phyloP scores from a whole-genome alignment of 2,329 filamentous ascomycete genomes.

The Nothophoma quercina region DNA sequence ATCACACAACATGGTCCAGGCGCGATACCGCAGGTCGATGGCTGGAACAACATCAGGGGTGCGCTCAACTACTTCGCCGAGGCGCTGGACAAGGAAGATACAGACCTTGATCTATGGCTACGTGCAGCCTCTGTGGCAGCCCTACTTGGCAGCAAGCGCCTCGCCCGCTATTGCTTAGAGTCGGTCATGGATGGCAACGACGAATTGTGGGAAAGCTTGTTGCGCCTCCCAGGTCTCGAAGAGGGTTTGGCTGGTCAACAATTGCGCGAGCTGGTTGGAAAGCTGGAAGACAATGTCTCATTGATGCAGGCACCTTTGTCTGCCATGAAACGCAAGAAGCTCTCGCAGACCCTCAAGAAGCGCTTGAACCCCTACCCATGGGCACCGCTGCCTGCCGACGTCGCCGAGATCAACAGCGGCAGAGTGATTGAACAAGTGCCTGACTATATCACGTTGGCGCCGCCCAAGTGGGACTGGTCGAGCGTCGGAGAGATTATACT shows the following conservation, averaged over 20 bases:
- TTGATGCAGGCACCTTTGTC: constrained; percentile 60
- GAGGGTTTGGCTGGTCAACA: constrained; percentile 49
- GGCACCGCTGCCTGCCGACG: constrained; percentile 47
- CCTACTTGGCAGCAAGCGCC: constrained; percentile 64
- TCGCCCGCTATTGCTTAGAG: constrained; percentile 69
- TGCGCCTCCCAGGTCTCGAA: constrained; percentile 62
- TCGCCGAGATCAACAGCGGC: constrained; percentile 30
- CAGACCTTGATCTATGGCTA: constrained; percentile 70
- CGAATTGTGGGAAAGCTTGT: constrained; percentile 60
- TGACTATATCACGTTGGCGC: constrained; percentile 47
- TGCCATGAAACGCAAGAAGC: constrained; percentile 57
- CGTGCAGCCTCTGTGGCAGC: constrained; percentile 65
- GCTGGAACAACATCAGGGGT: constrained; percentile 30
- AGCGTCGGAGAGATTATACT: constrained; percentile 59
- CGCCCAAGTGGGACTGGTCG: constrained; percentile 55
- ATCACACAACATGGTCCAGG: constrained; percentile 43
- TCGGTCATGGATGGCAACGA: constrained; percentile 69
- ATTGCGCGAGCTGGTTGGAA: constrained; percentile 53
- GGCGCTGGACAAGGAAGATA: constrained; percentile 70
- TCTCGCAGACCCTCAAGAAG: constrained; percentile 61
- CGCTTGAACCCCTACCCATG: constrained; percentile 62
- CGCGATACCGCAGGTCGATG: constrained; percentile 44
- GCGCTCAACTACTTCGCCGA: constrained; percentile 65
- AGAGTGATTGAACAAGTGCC: constrained; percentile 35
- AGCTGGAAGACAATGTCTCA: constrained; percentile 64